Conservation (phyloP, 2,329 filamentous ascomycete genomes). For the Coniochaeta pulveracea region DNA sequence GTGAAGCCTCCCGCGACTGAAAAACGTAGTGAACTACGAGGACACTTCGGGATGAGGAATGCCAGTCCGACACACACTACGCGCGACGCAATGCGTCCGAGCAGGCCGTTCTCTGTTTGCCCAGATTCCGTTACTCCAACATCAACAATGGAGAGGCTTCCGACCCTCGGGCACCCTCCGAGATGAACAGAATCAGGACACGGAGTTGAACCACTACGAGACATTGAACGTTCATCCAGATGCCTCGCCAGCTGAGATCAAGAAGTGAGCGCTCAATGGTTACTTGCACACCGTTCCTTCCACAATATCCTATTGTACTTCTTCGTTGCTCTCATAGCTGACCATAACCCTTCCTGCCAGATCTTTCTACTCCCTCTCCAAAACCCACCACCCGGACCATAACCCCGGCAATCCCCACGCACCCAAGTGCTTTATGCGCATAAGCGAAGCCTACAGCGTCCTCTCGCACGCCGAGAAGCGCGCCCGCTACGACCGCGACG, state of each 20-base stretch:
- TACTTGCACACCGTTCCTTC: neutral
- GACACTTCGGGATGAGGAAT: conserved; percentile 57
- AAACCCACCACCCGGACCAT: conserved; percentile 83
- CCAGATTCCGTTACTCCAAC: neutral
- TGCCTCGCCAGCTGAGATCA: conserved; percentile 68
- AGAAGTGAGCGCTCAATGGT: conserved; percentile 46
- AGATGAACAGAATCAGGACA: conserved; percentile 18
- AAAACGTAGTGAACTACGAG: too few species aligned
- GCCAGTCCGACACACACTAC: conserved; percentile 32
- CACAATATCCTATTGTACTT: neutral
- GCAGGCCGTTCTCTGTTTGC: conserved; percentile 2
- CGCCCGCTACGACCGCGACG: conserved; percentile 67
- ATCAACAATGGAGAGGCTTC: conserved; percentile 11
- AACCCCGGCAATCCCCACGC: conserved; percentile 68
- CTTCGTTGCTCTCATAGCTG: neutral
- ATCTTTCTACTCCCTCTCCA: conserved; percentile 84
- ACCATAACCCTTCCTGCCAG: conserved; percentile 28
- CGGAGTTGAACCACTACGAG: conserved; percentile 63
- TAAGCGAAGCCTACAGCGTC: conserved; percentile 73
- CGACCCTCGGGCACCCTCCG: conserved; percentile 17
- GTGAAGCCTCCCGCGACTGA: too few species aligned
- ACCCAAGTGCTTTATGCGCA: conserved; percentile 64
- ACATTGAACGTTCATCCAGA: conserved; percentile 59
- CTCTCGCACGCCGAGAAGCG: conserved; percentile 67
- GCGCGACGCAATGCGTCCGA: conserved; percentile 14